A percentile compares a stretch with the other conserved stretches of the same genome.
phyloP scores from a whole-genome alignment of 805 yeast species.

The Teunomyces atbi region DNA sequence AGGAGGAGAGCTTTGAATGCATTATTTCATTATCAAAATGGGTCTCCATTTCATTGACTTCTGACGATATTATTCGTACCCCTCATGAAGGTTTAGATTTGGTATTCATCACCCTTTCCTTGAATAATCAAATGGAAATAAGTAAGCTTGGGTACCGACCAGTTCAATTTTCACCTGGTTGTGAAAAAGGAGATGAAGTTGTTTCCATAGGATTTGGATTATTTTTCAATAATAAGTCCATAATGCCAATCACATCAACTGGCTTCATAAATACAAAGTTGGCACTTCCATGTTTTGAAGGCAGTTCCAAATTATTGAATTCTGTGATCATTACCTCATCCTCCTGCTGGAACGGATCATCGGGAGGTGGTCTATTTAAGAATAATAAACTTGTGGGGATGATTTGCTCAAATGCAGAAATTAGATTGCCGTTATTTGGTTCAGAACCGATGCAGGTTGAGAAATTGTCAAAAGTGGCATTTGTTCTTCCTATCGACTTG shows the following conservation, averaged over 20 bases:
- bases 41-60: neutral
- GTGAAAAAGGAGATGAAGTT: conserved; percentile 21
- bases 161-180: neutral
- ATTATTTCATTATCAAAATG: neutral
- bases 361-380: conserved; percentile 45
- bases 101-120: conserved; percentile 33
- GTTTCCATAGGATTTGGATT: conserved; percentile 42
- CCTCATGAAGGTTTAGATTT: conserved; percentile 38
- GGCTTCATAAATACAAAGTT: conserved; percentile 27
- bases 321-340: conserved; percentile 37
- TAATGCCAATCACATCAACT: conserved; percentile 30
- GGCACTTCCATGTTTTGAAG: conserved; percentile 8
- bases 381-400: conserved; percentile 35
- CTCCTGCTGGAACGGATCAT: conserved; percentile 51
- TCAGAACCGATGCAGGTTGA: conserved; percentile 17
- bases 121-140: neutral
- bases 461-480: conserved; percentile 29
- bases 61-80: conserved; percentile 20
- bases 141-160: neutral
- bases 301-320: neutral
- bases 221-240: conserved; percentile 19
- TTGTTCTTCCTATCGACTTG: conserved; percentile 33
- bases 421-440: conserved; percentile 19
- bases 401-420: conserved; percentile 46
- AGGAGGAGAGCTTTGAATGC: neutral